Evolutionary conservation across 2,329 filamentous ascomycete species (phyloP), one percentile per base, ranked within the genome.

Genomic region (Ophiostoma perfectum): DNA sequence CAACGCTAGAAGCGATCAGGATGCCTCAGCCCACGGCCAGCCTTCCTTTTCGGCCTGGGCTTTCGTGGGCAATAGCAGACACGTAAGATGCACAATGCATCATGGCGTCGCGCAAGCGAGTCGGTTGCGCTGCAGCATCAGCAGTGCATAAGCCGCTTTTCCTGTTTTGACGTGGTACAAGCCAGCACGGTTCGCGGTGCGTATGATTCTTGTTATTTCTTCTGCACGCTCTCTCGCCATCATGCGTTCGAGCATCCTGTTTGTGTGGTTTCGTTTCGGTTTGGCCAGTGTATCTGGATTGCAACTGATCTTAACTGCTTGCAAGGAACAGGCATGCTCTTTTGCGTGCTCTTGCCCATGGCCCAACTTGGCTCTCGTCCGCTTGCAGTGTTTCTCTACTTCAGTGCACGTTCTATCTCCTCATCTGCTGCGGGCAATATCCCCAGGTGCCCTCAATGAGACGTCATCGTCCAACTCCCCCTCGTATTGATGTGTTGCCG

Each of bases 161-260:
- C 58, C 68, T 42, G 67, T 68, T 68, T 63, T 66, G 64, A 63
- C 38, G 67, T 68, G 14, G 64, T 36, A 64, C 67, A 68, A 62
- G 27, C 27, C 27, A 27, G 27, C 27, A 27, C 27, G 27, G 27
- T 27, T 27, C 27, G 27, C 27, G 27, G 27, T 27, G 27, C 27
- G 27, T 27, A 27, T 27, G 27, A 27, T 27, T 27, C 27, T 27
- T 27, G 27, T 27, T 27, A 27, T 27, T 27, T 27, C 27, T 27
- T 27, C 27, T 27, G 27, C 27, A 27, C 27, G 27, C 27, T 27
- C 27, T 27, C 27, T 27, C 27, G 27, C 27, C 27, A 27, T 27
- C 27, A 27, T 27, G 27, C 12, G 12, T 45, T 45, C 14, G 42
- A 45, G 42, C 42, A 27, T 55, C 49, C 49, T 55, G 49, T 55